Conservation (phyloP, 805 yeast species). For the Wickerhamomyces alni region DNA sequence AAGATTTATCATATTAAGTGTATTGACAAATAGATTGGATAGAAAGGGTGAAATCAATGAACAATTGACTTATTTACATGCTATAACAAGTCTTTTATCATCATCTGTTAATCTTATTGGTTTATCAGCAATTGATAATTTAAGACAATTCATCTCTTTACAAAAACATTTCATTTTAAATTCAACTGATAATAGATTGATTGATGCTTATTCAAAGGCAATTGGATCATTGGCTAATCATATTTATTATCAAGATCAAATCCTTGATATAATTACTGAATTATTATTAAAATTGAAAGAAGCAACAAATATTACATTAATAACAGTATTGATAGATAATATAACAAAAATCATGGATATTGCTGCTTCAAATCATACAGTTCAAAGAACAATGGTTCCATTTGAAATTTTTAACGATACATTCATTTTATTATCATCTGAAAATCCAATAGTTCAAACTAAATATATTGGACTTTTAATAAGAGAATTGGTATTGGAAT, state of each 20-base stretch:
- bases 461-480: constrained; percentile 14
- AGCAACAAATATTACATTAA: constrained; percentile 8
- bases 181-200: constrained; percentile 23
- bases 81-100: constrained; percentile 55
- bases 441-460: constrained; percentile 8
- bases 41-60: constrained; percentile 13
- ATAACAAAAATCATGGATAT: constrained; percentile 11
- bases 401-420: constrained; percentile 20
- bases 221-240: constrained; percentile 71
- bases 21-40: constrained; percentile 33
- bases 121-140: constrained; percentile 73
- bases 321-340: constrained; percentile 12
- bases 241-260: constrained; percentile 81
- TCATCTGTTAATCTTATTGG: constrained; percentile 85
- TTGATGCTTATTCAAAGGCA: constrained; percentile 45
- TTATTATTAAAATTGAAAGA: constrained; percentile 39
- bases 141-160: constrained; percentile 49
- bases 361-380: constrained; percentile 13
- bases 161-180: constrained; percentile 31
- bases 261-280: constrained; percentile 73
- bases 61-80: constrained; percentile 31
- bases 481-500: constrained; percentile 15
- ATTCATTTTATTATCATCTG: constrained; percentile 11
- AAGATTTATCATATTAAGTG: constrained; percentile 56
- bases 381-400: constrained; percentile 20